These are phyloP conservation scores for Neodidymelliopsis sp. DNA, from an alignment of 2,329 filamentous ascomycete species.

Conservation along the genomic window DNA sequence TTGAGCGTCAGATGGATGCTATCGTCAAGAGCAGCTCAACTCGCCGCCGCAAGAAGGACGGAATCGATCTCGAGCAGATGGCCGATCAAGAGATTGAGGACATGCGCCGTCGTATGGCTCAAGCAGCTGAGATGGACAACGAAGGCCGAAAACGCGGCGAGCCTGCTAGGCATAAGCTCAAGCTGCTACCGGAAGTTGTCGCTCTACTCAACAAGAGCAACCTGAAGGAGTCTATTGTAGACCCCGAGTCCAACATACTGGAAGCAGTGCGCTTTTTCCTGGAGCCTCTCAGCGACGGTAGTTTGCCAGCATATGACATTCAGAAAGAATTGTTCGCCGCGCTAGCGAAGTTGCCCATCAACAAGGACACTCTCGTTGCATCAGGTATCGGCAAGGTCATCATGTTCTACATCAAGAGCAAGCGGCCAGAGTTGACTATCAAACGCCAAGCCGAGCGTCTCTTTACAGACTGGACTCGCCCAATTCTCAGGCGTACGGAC, in stretches of 20 bases:
- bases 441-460: constrained; percentile 92
- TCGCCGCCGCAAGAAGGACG: constrained; percentile 78
- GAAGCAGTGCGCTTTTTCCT: constrained; percentile 97
- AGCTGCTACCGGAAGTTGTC: constrained; percentile 90
- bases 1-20: constrained; percentile 87
- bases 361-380: constrained; percentile 87
- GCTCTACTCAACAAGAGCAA: constrained; percentile 89
- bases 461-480: constrained; percentile 94
- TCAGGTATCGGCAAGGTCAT: constrained; percentile 96
- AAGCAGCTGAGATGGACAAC: constrained; percentile 87
- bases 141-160: constrained; percentile 78
- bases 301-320: constrained; percentile 94
- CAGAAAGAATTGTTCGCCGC: constrained; percentile 92
- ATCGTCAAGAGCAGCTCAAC: constrained; percentile 84
- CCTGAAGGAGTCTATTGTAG: constrained; percentile 82
- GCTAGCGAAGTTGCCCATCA: constrained; percentile 80
- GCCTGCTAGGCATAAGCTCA: constrained; percentile 90
- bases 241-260: constrained; percentile 93
- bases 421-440: constrained; percentile 84
- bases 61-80: constrained; percentile 89
- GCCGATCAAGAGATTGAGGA: constrained; percentile 89
- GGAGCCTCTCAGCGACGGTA: constrained; percentile 92
- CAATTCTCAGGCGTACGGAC: constrained; percentile 90
- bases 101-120: constrained; percentile 89
- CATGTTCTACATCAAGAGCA: constrained; percentile 95